A percentile compares a stretch with the other conserved stretches of the same genome.
These are phyloP conservation scores for Cystoderma amianthinum DNA, from an alignment of 768 basidiomycete species.

Conservation along the genomic window DNA sequence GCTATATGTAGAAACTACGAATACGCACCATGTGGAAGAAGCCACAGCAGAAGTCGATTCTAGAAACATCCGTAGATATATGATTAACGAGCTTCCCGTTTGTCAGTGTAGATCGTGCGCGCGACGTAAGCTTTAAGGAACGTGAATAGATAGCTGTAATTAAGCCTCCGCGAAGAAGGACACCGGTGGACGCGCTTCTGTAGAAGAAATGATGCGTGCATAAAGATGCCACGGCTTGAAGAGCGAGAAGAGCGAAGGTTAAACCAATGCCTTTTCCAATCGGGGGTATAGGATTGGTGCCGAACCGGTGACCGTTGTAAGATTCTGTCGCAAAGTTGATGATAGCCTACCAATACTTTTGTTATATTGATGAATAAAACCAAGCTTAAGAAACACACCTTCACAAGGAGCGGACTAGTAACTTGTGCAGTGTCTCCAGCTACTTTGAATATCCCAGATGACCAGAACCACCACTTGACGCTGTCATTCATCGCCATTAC, in stretches of 20 bases:
- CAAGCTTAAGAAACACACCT: no score
- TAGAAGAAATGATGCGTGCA: slow-evolving; percentile 84
- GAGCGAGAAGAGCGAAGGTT: slow-evolving; percentile 56
- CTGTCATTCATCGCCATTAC: slow-evolving; percentile 69
- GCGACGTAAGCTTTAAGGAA: slow-evolving; percentile 68
- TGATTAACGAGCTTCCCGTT: slow-evolving; percentile 92
- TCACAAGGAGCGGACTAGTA: slow-evolving; percentile 72
- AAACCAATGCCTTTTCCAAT: slow-evolving; percentile 66
- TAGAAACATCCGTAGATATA: slow-evolving; percentile 87
- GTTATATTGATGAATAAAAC: no score
- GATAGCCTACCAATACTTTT: no score
- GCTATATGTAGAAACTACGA: no score
- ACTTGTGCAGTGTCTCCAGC: slow-evolving; percentile 69
- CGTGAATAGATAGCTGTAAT: slow-evolving; percentile 84
- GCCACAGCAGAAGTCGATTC: slow-evolving; percentile 82
- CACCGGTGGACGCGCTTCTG: slow-evolving; percentile 64
- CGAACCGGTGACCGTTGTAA: slow-evolving; percentile 37
- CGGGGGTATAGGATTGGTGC: slow-evolving; percentile 25
- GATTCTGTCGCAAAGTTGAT: slow-evolving; percentile 65
- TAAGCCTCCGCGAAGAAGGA: slow-evolving; percentile 75
- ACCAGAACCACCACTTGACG: slow-evolving; percentile 76
- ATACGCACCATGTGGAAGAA: slow-evolving; percentile 64
- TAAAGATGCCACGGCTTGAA: slow-evolving; percentile 64
- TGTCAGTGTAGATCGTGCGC: slow-evolving; percentile 71
- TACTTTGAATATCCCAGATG: slow-evolving; percentile 49